Evolutionary conservation across 148 eudicot species (phyloP).

Genomic region (Rhododendron griersonianum): DNA sequence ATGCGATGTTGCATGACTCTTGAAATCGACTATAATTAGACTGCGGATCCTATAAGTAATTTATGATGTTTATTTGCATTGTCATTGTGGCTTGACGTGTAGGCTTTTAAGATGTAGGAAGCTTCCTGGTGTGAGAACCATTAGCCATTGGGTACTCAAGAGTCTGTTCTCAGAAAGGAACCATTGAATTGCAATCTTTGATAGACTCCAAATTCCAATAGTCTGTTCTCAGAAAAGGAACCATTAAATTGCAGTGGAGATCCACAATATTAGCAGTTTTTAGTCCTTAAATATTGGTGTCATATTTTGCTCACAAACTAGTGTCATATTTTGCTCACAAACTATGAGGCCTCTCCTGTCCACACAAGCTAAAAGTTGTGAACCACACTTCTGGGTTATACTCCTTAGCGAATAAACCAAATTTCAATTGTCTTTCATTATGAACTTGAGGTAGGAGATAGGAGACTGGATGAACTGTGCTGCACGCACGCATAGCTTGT

Average conservation of each 20-base stretch:
- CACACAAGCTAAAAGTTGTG: not conserved
- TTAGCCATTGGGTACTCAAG: not conserved
- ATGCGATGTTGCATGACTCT: not conserved
- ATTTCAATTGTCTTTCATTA: not conserved
- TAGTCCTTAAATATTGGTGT: not conserved
- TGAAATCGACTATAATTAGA: not conserved
- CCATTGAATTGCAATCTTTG: not conserved
- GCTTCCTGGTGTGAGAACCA: not conserved
- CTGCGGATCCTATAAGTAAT: not conserved
- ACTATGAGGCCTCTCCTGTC: not conserved
- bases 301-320: not conserved
- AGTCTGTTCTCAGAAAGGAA: not conserved
- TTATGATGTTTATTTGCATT: not conserved
- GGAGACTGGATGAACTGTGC: not conserved
- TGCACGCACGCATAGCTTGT: not conserved
- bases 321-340: not conserved
- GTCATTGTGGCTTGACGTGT: not conserved
- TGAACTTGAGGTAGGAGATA: not conserved
- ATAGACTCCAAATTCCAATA: not conserved
- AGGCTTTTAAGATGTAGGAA: not conserved
- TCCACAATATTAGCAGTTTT: not conserved
- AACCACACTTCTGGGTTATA: not conserved
- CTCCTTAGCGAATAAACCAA: not conserved
- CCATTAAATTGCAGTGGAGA: not conserved
- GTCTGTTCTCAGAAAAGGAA: not conserved